Percentiles rank a stretch among this genome's conserved stretches.
Conservation (phyloP, 805 yeast species). For the Nematodospora valgi region DNA sequence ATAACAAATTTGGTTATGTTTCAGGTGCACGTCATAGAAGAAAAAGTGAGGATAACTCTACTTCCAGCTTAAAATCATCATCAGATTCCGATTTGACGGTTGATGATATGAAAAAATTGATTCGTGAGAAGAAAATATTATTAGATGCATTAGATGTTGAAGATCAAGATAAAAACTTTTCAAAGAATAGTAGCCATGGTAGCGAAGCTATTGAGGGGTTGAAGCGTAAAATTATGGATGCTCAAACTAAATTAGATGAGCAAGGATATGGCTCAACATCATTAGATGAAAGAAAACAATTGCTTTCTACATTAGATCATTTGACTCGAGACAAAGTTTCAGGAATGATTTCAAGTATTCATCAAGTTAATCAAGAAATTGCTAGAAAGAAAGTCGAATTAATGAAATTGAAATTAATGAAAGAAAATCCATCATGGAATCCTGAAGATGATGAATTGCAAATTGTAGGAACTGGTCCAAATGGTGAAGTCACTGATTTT, state of each 20-base stretch:
- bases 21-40: constrained; percentile 63
- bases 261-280: constrained; percentile 29
- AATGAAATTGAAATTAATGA: constrained; percentile 51
- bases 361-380: constrained; percentile 64
- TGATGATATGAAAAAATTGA: constrained; percentile 56
- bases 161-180: constrained; percentile 43
- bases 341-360: constrained; percentile 58
- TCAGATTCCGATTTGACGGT: constrained; percentile 39
- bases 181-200: constrained; percentile 35
- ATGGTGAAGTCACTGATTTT: constrained; percentile 79
- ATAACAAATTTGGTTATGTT: constrained; percentile 61
- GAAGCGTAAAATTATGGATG: constrained; percentile 54
- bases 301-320: constrained; percentile 55
- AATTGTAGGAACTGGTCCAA: constrained; percentile 78
- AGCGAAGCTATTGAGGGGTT: constrained; percentile 59
- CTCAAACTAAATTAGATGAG: constrained; percentile 37
- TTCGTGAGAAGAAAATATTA: constrained; percentile 69
- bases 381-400: constrained; percentile 62
- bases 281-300: constrained; percentile 43
- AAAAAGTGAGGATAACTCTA: constrained; percentile 21
- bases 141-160: constrained; percentile 70
- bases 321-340: constrained; percentile 71
- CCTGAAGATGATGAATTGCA: constrained; percentile 33
- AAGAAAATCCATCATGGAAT: constrained; percentile 63
- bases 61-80: constrained; percentile 16